Evolutionary conservation across 2,329 filamentous ascomycete genomes (phyloP).

Genomic region (Cercospora sesami): DNA sequence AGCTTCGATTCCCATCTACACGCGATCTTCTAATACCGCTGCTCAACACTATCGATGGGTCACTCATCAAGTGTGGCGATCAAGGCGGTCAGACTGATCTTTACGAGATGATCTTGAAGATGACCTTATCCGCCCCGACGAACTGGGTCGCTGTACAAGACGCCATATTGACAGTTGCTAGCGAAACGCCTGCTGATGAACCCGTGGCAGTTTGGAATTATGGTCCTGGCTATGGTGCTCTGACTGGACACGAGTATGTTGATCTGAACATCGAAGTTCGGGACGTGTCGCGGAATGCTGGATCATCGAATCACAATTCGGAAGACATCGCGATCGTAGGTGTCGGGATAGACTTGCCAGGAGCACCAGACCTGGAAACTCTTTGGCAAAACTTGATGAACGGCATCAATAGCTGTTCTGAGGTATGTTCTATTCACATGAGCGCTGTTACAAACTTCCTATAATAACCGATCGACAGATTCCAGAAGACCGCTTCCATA

Average conservation of each 20-base stretch:
- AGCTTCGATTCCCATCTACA: neutral
- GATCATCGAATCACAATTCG: neutral
- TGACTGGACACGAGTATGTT: constrained; percentile 6
- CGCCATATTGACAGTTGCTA: constrained; percentile 1
- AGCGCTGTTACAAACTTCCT: neutral
- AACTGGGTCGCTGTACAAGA: constrained; percentile 16
- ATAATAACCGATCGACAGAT: constrained; percentile 1
- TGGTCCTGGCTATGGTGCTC: constrained; percentile 16
- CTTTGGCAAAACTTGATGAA: constrained; percentile 15
- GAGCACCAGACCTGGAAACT: constrained; percentile 1
- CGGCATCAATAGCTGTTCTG: constrained; percentile 15
- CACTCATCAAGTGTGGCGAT: neutral
- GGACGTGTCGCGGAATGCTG: neutral
- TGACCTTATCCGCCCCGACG: constrained; percentile 9
- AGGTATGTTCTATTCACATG: constrained; percentile 3
- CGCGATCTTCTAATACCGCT: constrained; percentile 11
- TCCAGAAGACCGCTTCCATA: constrained; percentile 13
- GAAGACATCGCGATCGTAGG: constrained; percentile 17
- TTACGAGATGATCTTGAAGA: constrained; percentile 5
- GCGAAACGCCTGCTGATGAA: neutral
- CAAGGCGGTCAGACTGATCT: neutral
- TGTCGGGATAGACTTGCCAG: constrained; percentile 13
- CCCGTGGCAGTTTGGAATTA: constrained; percentile 9
- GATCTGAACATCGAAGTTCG: neutral
- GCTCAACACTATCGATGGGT: constrained; percentile 8